A percentile compares a stretch with the other conserved stretches of the same genome.
phyloP scores from a whole-genome alignment of 495 filamentous ascomycete species.

The Neurospora sublineolata region DNA sequence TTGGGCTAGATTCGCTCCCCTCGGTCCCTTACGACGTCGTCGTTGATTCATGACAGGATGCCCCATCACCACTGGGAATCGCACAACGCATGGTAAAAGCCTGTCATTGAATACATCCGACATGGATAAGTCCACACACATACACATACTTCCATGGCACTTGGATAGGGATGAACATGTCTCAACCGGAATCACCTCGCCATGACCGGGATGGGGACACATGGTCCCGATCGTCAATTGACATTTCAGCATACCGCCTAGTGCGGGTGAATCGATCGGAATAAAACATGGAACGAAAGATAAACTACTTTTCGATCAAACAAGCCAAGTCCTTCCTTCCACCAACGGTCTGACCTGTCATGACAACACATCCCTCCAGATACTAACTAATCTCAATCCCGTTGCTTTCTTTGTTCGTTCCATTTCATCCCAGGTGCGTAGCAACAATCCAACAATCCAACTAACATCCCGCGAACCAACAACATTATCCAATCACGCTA shows the following conservation, averaged over 20 bases:
- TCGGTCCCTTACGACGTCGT: not conserved
- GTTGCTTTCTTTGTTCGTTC: not conserved
- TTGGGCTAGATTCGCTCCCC: not conserved
- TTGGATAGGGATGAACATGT: not conserved
- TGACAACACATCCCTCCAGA: not conserved
- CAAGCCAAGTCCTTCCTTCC: not conserved
- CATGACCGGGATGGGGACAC: not conserved
- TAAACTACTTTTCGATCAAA: not conserved
- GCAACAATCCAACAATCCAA: not conserved
- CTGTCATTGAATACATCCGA: no score
- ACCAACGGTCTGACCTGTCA: not conserved
- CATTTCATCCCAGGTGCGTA: not conserved
- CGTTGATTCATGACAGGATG: not conserved
- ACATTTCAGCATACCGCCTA: not conserved
- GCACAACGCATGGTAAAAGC: not conserved
- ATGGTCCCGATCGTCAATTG: not conserved
- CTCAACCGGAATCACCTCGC: not conserved
- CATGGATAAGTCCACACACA: not conserved
- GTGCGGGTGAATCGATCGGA: not conserved
- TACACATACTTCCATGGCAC: not conserved
- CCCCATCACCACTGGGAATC: not conserved
- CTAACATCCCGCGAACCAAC: not conserved
- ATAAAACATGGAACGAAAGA: not conserved
- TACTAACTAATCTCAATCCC: not conserved
- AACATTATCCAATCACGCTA: not conserved